A percentile compares a stretch with the other conserved stretches of the same genome.
Conservation (phyloP, 768 basidiomycete species). For the Trametes sanguinea region DNA sequence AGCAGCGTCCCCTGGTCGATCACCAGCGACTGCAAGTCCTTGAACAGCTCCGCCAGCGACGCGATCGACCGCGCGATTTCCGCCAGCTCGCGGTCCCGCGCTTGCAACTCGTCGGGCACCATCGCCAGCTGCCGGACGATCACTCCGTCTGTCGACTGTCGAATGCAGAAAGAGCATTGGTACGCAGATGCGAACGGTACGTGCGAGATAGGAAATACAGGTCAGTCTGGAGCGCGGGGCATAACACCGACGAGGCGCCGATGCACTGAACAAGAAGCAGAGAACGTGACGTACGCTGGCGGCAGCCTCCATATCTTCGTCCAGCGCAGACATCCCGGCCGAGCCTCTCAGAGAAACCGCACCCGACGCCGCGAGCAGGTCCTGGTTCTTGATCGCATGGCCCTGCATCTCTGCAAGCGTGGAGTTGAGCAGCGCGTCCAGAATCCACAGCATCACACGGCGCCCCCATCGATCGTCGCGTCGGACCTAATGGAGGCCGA, state of each 20-base stretch:
- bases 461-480: conserved; percentile 16
- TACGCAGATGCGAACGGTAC: not conserved
- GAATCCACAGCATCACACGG: conserved; percentile 5
- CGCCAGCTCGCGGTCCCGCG: conserved; percentile 70
- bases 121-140: conserved; percentile 37
- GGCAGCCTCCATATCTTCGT: conserved; percentile 88
- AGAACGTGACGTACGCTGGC: conserved; percentile 43
- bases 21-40: conserved; percentile 88
- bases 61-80: conserved; percentile 93
- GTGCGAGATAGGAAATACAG: not conserved
- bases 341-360: conserved; percentile 79
- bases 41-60: conserved; percentile 91
- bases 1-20: conserved; percentile 98
- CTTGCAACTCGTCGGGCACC: conserved; percentile 43
- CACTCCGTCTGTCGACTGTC: conserved; percentile 38
- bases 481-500: not conserved
- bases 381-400: conserved; percentile 97
- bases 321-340: conserved; percentile 80
- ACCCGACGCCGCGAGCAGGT: conserved; percentile 88
- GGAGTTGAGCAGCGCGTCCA: conserved; percentile 9
- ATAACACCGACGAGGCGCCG: conserved; percentile 19
- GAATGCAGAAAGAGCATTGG: conserved; percentile 11
- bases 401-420: conserved; percentile 79
- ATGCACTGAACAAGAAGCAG: not conserved
- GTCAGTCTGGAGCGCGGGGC: conserved; percentile 2